Evolutionary conservation across 2,329 filamentous ascomycete genomes (phyloP).

Genomic region (Microdochium bolleyi): DNA sequence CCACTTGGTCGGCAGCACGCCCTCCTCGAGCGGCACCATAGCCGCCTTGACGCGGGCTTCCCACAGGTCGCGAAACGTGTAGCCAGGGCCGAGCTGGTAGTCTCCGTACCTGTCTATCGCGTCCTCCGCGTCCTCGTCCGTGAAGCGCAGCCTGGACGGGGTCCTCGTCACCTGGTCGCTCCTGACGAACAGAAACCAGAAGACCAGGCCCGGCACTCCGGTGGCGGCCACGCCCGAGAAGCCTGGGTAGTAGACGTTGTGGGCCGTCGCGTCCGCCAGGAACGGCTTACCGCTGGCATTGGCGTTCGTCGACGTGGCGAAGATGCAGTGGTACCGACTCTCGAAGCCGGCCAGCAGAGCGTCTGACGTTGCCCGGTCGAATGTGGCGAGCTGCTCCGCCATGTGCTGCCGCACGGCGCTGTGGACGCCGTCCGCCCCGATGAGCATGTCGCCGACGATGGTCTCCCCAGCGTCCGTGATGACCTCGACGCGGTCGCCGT

Average conservation of each 20-base stretch:
- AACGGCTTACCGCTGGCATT: background rate
- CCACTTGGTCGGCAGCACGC: conserved; percentile 7
- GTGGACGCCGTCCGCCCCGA: conserved; percentile 9
- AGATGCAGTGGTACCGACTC: conserved; percentile 7
- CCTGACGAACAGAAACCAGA: conserved; percentile 12
- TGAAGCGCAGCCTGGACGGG: conserved; percentile 5
- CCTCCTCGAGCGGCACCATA: conserved; percentile 12
- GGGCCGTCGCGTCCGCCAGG: conserved; percentile 4
- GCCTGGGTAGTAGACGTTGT: conserved; percentile 6
- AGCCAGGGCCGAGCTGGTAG: conserved; percentile 1
- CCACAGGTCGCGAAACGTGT: conserved; percentile 10
- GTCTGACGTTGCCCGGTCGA: conserved; percentile 2
- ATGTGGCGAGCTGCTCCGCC: conserved; percentile 2
- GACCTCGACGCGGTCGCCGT: conserved; percentile 5
- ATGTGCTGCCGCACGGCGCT: conserved; percentile 7
- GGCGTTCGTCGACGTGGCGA: conserved; percentile 7
- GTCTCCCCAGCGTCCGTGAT: conserved; percentile 5
- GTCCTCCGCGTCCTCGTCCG: conserved; percentile 3
- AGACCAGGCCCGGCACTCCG: conserved; percentile 1
- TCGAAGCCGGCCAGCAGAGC: conserved; percentile 5
- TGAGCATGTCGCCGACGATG: conserved; percentile 7
- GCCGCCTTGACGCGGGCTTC: conserved; percentile 4
- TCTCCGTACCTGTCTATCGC: conserved; percentile 8
- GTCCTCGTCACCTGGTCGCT: conserved; percentile 2
- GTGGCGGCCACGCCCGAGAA: conserved; percentile 6